Evolutionary conservation across 1,284 basidiomycete genomes (phyloP).

Genomic region (Dichomitus squalens): DNA sequence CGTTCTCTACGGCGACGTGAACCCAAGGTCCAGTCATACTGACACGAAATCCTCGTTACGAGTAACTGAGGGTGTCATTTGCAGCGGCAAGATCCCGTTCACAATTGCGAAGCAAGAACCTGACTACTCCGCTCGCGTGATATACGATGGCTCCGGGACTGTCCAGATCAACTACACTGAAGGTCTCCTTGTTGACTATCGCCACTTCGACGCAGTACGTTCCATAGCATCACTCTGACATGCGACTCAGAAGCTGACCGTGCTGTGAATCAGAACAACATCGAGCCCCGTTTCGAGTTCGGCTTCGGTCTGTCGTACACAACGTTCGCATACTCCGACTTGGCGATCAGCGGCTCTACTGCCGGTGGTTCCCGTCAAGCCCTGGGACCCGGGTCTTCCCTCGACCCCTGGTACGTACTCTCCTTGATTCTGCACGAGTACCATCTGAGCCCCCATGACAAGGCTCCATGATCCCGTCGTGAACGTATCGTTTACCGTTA

Average conservation of each 20-base stretch:
- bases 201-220: constrained; percentile 71
- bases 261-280: constrained; percentile 24
- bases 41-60: not conserved
- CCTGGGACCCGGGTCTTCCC: constrained; percentile 30
- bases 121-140: constrained; percentile 68
- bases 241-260: not conserved
- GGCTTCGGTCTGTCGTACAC: constrained; percentile 47
- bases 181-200: constrained; percentile 70
- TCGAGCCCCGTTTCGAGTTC: constrained; percentile 41
- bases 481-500: constrained; percentile 36
- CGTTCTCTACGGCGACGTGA: constrained; percentile 47
- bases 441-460: not conserved
- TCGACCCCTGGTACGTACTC: constrained; percentile 33
- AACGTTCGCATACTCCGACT: constrained; percentile 39
- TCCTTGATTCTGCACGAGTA: not conserved
- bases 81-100: constrained; percentile 69
- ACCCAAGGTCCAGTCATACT: constrained; percentile 34
- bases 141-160: constrained; percentile 36
- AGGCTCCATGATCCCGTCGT: constrained; percentile 37
- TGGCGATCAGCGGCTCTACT: constrained; percentile 30
- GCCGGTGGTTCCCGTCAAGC: constrained; percentile 33
- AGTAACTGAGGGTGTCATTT: not conserved
- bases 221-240: not conserved
- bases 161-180: constrained; percentile 62
- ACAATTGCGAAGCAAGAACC: constrained; percentile 68